phyloP scores from a whole-genome alignment of 345 rosid genomes.

The Erucastrum elatum region DNA sequence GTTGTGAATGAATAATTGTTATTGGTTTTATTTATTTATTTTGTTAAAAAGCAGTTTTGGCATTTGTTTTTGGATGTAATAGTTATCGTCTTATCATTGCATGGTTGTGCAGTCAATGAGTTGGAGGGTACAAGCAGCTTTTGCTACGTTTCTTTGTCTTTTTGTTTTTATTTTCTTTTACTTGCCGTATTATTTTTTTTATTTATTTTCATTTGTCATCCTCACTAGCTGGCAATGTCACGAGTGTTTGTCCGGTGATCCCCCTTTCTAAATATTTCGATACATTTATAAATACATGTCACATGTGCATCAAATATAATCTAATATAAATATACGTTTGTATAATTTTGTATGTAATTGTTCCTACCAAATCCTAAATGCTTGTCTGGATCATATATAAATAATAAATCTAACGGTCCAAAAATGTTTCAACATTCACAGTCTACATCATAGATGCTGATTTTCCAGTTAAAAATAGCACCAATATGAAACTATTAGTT shows the following conservation, averaged over 20 bases:
- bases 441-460: slow-evolving; percentile 19
- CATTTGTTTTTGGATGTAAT: slow-evolving; percentile 46
- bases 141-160: slow-evolving; percentile 44
- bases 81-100: slow-evolving; percentile 49
- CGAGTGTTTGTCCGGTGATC: slow-evolving; percentile 48
- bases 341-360: slow-evolving; percentile 25
- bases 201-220: slow-evolving; percentile 43
- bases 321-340: not conserved
- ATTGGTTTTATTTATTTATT: not conserved
- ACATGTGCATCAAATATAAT: slow-evolving; percentile 23
- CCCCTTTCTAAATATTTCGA: slow-evolving; percentile 38
- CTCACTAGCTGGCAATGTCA: slow-evolving; percentile 48
- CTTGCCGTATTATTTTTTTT: slow-evolving; percentile 39
- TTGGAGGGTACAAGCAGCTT: slow-evolving; percentile 46
- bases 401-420: slow-evolving; percentile 34
- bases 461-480: not conserved
- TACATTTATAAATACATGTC: slow-evolving; percentile 25
- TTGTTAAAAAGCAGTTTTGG: not conserved
- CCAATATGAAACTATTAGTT: not conserved
- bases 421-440: slow-evolving; percentile 25
- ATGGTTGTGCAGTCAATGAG: slow-evolving; percentile 44
- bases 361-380: slow-evolving; percentile 27
- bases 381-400: slow-evolving; percentile 28
- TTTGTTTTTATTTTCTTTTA: slow-evolving; percentile 45
- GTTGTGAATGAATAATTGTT: slow-evolving; percentile 15